Conservation (phyloP, 345 rosid genomes). For the Salix koriyanagi region DNA sequence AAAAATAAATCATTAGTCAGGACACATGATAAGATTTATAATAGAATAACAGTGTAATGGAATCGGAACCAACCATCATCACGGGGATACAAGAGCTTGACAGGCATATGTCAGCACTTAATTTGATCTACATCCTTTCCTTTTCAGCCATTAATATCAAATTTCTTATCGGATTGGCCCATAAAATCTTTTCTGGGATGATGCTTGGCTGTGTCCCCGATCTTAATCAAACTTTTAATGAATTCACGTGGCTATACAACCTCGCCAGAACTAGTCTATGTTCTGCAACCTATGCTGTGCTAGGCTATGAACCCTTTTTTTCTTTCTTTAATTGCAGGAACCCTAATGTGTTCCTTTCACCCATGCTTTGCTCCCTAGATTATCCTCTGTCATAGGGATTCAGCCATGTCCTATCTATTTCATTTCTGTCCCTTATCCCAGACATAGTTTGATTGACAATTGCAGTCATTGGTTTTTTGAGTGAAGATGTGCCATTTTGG, state of each 20-base stretch:
- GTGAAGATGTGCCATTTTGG: not conserved
- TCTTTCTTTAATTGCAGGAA: not conserved
- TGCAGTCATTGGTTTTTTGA: not conserved
- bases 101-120: too few relatives aligned
- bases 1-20: too few relatives aligned
- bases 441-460: not conserved
- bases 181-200: not conserved
- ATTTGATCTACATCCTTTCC: not conserved
- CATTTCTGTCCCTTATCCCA: not conserved
- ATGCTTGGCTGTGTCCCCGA: not conserved
- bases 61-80: too few relatives aligned
- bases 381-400: not conserved
- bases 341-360: not conserved
- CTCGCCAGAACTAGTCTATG: not conserved
- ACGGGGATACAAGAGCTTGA: too few relatives aligned
- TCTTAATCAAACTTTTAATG: not conserved
- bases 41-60: too few relatives aligned
- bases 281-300: not conserved
- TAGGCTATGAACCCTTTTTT: not conserved
- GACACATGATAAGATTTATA: too few relatives aligned
- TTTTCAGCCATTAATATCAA: not conserved
- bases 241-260: not conserved
- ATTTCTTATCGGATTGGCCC: not conserved
- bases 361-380: not conserved
- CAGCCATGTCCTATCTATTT: constrained; percentile 2